phyloP scores from a whole-genome alignment of 805 yeast species.

The Candida verbasci region DNA sequence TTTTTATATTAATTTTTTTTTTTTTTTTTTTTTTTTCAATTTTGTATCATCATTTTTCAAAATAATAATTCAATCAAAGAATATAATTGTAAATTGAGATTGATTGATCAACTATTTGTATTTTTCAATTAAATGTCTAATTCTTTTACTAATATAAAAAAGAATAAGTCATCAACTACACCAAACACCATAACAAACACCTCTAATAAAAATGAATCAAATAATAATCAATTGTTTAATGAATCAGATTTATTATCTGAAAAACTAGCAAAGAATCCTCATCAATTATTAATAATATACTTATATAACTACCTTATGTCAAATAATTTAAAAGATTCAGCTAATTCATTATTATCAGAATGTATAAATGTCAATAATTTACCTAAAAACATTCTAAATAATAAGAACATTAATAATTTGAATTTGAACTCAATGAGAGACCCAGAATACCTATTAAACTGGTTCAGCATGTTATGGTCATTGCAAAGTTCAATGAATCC shows the following conservation, averaged over 20 bases:
- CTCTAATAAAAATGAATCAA: not conserved
- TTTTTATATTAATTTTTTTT: too few relatives aligned
- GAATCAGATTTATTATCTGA: constrained; percentile 1
- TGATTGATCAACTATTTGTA: too few relatives aligned
- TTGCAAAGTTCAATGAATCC: constrained; percentile 42
- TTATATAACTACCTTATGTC: constrained; percentile 46
- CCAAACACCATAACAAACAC: not conserved
- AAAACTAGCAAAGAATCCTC: constrained; percentile 17
- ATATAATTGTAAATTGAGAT: too few relatives aligned
- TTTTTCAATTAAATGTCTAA: too few relatives aligned
- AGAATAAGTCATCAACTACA: not conserved
- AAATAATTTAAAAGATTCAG: constrained; percentile 47
- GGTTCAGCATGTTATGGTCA: constrained; percentile 54
- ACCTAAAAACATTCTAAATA: constrained; percentile 7
- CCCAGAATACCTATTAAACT: constrained; percentile 48
- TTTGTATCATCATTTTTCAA: too few relatives aligned
- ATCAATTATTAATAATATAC: constrained; percentile 49
- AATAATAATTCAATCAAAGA: too few relatives aligned
- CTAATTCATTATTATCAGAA: constrained; percentile 36
- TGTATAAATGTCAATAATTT: not conserved
- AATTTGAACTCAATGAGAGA: constrained; percentile 23
- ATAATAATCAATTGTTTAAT: not conserved
- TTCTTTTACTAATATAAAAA: too few relatives aligned
- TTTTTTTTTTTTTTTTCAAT: too few relatives aligned
- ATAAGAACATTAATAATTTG: too few relatives aligned